Base-by-base conservation (phyloP, 768 basidiomycete species). In the Rhodotorula toruloides region DNA sequence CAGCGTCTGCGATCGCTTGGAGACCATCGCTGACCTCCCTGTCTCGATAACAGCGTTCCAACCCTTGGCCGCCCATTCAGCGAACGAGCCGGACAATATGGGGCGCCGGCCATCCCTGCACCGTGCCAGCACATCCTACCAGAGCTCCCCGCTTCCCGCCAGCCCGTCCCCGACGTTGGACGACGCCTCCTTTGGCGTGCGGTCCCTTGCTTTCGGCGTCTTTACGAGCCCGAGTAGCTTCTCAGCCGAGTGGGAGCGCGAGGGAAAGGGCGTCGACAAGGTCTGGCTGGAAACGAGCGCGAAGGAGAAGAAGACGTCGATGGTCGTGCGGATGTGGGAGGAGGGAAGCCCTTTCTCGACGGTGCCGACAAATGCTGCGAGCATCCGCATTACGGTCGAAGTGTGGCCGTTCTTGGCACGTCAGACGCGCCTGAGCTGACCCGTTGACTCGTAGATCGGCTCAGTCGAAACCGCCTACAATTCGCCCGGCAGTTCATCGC, bases 281-380 rank as follows among this genome's bases (percentile, higher is more conserved):
- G 2, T 60, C 6, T 19, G 4, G 36, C 32, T 65, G 32, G 44
- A 47, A 54, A 39, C 19, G 29, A 25, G 17, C 25, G 1, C 0
- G 8, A 55, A 31, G 64, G 34, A 46, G 27, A 32, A 32, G 36
- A 49, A 34, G 19, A 12, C 1, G 27, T 17, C 17, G 43, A 12
- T 65, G 3, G 53, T 59, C 4, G 32, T 59, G 4, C 2, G 47
- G 43, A 54, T 65, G 32, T 56, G 57, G 43, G 57, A 58, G 40
- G 13, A 40, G 36, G 27, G n/a, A n/a, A n/a, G n/a, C n/a, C n/a
- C n/a, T n/a, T n/a, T n/a, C n/a, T n/a, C n/a, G n/a, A n/a, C 36
- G 4, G 32, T 2, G 19, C 44, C 29, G 7, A n/a, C 49, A 2
- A 21, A 4, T 4, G 50, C 37, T 16, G 16, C 31, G 25, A 53